These are phyloP conservation scores for Melaleuca quinquenervia DNA, from an alignment of 345 rosid genomes.

Conservation along the genomic window DNA sequence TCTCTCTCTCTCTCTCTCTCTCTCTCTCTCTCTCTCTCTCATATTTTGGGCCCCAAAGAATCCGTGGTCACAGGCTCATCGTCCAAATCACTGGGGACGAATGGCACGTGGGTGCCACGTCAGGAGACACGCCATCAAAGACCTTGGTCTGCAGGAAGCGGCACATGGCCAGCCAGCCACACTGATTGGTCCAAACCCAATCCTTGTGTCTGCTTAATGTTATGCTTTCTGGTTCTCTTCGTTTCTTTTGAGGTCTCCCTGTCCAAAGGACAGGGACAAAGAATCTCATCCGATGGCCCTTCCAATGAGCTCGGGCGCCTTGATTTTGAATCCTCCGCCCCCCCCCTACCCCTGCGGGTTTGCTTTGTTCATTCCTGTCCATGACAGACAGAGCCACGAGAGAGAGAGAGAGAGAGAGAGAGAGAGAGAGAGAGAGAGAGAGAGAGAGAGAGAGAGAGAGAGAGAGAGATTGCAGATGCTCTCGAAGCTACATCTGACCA, in stretches of 20 bases:
- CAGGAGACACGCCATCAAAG: neutral
- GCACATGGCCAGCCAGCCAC: neutral
- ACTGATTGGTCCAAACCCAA: neutral
- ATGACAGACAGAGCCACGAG: no score
- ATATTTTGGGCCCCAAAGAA: neutral
- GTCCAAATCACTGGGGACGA: neutral
- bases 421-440: neutral
- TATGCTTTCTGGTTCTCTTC: neutral
- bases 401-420: no score
- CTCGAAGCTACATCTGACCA: neutral
- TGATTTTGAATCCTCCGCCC: neutral
- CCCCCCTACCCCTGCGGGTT: neutral
- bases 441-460: no score
- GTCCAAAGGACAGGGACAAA: neutral
- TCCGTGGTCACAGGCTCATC: neutral
- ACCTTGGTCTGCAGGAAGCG: neutral
- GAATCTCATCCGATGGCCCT: neutral
- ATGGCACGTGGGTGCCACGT: neutral
- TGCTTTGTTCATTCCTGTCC: neutral
- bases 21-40: neutral
- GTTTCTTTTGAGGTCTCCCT: neutral
- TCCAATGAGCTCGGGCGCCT: neutral
- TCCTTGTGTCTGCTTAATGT: neutral
- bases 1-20: neutral
- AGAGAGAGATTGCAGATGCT: neutral